Conservation (phyloP, 2,329 filamentous ascomycete species). For the Conoideocrella luteorostrata region DNA sequence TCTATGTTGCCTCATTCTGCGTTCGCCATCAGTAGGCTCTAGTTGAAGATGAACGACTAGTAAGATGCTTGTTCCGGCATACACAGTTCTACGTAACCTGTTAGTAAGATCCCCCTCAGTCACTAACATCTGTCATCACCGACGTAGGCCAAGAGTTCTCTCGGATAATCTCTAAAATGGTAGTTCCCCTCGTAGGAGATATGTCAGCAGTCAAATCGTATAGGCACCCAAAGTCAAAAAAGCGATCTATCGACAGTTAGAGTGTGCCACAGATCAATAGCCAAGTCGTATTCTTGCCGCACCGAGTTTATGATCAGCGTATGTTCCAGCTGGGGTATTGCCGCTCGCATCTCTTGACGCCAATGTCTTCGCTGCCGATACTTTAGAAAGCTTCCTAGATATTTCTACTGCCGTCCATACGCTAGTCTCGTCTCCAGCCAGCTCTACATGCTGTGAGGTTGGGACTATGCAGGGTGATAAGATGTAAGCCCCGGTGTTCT, state of each 20-base stretch:
- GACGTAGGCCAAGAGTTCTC: slow-evolving; percentile 38
- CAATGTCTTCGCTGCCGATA: slow-evolving; percentile 6
- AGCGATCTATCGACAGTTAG: slow-evolving; percentile 19
- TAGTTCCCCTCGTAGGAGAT: slow-evolving; percentile 32
- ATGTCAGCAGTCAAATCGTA: slow-evolving; percentile 43
- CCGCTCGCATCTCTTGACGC: neutral
- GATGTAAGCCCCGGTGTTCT: slow-evolving; percentile 16
- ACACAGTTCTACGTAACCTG: slow-evolving; percentile 37
- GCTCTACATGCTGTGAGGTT: slow-evolving; percentile 32
- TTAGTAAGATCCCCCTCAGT: no score
- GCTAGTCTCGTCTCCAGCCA: slow-evolving; percentile 25
- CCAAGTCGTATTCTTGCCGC: neutral
- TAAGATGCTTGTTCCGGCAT: slow-evolving; percentile 37
- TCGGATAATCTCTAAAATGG: slow-evolving; percentile 40
- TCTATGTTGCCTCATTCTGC: slow-evolving; percentile 19
- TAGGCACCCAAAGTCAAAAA: slow-evolving; percentile 39
- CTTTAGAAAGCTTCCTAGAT: slow-evolving; percentile 30
- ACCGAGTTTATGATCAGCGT: slow-evolving; percentile 17
- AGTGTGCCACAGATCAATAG: neutral
- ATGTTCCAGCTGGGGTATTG: slow-evolving; percentile 8
- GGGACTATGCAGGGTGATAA: slow-evolving; percentile 37
- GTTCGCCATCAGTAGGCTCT: slow-evolving; percentile 11
- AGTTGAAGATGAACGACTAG: slow-evolving; percentile 42
- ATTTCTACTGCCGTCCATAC: slow-evolving; percentile 48
- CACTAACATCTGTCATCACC: no score